These are phyloP conservation scores for Planoprotostelium fungivorum DNA, from an alignment of 78 protist genomes.

Conservation along the genomic window DNA sequence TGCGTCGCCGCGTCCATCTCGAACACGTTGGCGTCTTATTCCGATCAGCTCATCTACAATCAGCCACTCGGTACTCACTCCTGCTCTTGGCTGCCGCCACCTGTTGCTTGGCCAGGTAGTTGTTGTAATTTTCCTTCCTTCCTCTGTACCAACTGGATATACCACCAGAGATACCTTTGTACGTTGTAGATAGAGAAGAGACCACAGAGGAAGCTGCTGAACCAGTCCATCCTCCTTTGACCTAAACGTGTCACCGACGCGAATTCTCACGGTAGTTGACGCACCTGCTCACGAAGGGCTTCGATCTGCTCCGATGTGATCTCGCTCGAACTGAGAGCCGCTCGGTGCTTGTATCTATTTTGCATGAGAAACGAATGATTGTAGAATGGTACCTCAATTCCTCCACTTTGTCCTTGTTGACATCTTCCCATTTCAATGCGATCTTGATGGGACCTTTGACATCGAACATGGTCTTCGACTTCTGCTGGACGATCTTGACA, in stretches of 20 bases:
- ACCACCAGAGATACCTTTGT: background rate
- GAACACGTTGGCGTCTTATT: background rate
- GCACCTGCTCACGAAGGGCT: background rate
- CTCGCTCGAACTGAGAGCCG: background rate
- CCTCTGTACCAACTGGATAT: background rate
- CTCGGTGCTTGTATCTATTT: background rate
- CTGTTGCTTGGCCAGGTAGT: background rate
- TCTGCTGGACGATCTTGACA: background rate
- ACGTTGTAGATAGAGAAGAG: background rate
- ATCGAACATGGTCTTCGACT: background rate
- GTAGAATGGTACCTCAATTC: background rate
- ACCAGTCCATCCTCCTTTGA: background rate
- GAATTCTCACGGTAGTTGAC: too few species aligned
- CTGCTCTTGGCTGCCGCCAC: background rate
- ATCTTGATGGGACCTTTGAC: background rate
- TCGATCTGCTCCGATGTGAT: background rate
- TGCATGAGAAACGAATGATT: too few species aligned
- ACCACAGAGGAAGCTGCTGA: background rate
- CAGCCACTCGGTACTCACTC: too few species aligned
- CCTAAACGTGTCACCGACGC: too few species aligned
- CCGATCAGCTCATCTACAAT: too few species aligned
- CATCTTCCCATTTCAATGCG: background rate
- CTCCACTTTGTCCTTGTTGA: background rate
- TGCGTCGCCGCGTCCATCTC: background rate
- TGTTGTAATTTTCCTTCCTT: background rate